Evolutionary conservation across 768 basidiomycete species (phyloP), one percentile per base, ranked within the genome.

Genomic region (Russula compacta): DNA sequence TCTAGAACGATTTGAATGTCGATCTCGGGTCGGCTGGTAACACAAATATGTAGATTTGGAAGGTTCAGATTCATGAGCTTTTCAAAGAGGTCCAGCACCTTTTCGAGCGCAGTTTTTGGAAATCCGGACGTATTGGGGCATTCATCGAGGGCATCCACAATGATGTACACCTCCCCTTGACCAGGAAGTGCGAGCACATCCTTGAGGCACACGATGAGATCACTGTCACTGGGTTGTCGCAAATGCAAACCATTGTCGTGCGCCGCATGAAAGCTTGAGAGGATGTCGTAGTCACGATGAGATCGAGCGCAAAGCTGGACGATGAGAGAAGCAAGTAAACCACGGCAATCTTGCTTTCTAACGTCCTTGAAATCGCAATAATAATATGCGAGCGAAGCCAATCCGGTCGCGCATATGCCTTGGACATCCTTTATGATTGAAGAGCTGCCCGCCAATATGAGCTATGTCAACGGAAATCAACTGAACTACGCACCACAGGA

Each of bases 101-200:
- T 15, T 32, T 44, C 51, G 2, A 44, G 47, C 3, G 44, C 3
- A 15, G 29, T 11, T 6, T 17, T 32, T 6, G 44, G 44, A 44
- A 47, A 15, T 4, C 51, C 51, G 9, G 43, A 35, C 1, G 36
- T 33, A 4, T 33, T 39, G 6, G 59, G 59, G 48, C 53, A 60
- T 38, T 60, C 53, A 33, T 60, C 59, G 24, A 60, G 24, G 3
- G 53, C 59, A 29, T 60, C 59, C 24, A 49, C 3, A 2, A 53
- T 39, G 4, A 59, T 19, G 24, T 44, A 59, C 2, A 51, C 9
- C 3, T 15, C 10, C 6, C 15, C 8, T 52, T 21, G 15, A 29
- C 4, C 10, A 1, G 12, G 17, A 4, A 55, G 21, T 38, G 24
- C 9, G 3, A 60, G 17, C n/a, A 48, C 39, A 8, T 60, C 19